A percentile compares a stretch with the other conserved stretches of the same genome.
These are phyloP conservation scores for Adansonia digitata DNA, from an alignment of 345 rosid species.

Conservation along the genomic window DNA sequence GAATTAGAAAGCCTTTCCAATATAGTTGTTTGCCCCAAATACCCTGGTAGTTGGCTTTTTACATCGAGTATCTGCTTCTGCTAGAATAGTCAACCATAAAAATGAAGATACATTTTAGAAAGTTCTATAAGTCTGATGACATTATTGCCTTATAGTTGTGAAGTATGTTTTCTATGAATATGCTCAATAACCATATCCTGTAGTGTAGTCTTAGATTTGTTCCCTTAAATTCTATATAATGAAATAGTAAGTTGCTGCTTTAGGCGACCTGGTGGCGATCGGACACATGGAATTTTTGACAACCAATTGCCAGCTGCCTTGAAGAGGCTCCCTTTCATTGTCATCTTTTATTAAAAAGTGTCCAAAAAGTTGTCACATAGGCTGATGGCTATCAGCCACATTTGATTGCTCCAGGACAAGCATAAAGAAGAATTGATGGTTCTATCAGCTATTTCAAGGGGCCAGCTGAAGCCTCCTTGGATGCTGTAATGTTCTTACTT, in stretches of 20 bases:
- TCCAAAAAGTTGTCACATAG: constrained; percentile 91
- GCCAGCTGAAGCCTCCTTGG: constrained; percentile 98
- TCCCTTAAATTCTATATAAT: constrained; percentile 1
- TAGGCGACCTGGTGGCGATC: constrained; percentile 98
- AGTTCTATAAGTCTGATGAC: background rate
- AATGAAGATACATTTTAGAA: background rate
- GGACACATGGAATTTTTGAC: constrained; percentile 95
- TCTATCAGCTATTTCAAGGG: constrained; percentile 94
- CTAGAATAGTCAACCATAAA: background rate
- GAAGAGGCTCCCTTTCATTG: constrained; percentile 96
- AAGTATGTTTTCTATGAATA: constrained; percentile 1
- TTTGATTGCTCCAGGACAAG: constrained; percentile 99
- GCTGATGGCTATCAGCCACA: constrained; percentile 99
- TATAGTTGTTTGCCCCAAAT: no score
- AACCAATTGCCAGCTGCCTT: constrained; percentile 97
- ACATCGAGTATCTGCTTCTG: background rate
- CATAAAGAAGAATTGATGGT: constrained; percentile 97
- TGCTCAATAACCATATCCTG: background rate
- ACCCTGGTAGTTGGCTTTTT: constrained; percentile 4
- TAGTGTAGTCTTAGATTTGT: background rate
- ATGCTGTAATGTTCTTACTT: constrained; percentile 66
- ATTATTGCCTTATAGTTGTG: background rate
- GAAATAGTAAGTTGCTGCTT: constrained; percentile 21
- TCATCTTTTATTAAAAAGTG: constrained; percentile 88
- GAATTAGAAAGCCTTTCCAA: background rate